These are phyloP conservation scores for Aureobasidium mangrovei DNA, from an alignment of 2,329 filamentous ascomycete species.

Conservation along the genomic window DNA sequence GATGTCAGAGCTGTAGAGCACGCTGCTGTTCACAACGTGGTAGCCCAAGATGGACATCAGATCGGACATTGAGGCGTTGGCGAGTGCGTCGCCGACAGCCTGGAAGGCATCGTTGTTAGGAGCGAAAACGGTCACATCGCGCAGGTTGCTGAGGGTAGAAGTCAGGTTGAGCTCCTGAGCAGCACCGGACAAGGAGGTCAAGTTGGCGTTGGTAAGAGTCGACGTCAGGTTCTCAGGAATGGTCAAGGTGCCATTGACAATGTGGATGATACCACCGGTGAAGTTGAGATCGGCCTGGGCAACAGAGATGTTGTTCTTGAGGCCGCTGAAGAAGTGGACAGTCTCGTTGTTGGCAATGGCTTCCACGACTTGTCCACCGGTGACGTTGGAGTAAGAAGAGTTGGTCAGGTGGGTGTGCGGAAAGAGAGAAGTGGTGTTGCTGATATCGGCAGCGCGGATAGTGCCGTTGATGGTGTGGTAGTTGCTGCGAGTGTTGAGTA, in stretches of 20 bases:
- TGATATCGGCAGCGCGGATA: slow-evolving; percentile 31
- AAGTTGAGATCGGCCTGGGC: slow-evolving; percentile 37
- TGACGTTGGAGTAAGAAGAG: slow-evolving; percentile 47
- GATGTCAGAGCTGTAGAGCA: slow-evolving; percentile 38
- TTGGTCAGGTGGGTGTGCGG: slow-evolving; percentile 43
- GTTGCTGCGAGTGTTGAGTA: slow-evolving; percentile 16
- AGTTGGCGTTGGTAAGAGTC: slow-evolving; percentile 27
- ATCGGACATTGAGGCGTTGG: slow-evolving; percentile 38
- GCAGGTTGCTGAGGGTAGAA: slow-evolving; percentile 32
- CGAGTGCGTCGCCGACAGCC: slow-evolving; percentile 45
- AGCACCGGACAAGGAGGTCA: slow-evolving; percentile 36
- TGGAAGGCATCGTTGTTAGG: slow-evolving; percentile 54
- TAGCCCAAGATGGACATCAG: slow-evolving; percentile 51
- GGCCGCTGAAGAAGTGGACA: slow-evolving; percentile 45
- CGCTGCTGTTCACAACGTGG: slow-evolving; percentile 51
- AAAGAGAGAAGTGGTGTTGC: slow-evolving; percentile 32
- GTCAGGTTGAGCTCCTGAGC: slow-evolving; percentile 32
- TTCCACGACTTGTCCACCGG: slow-evolving; percentile 50
- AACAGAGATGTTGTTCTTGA: slow-evolving; percentile 43
- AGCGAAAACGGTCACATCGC: slow-evolving; percentile 55
- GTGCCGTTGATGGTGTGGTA: slow-evolving; percentile 53
- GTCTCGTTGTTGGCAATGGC: slow-evolving; percentile 33
- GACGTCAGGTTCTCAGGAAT: slow-evolving; percentile 28
- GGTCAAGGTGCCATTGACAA: slow-evolving; percentile 37
- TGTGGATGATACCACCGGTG: slow-evolving; percentile 38